Percentiles rank a stretch among this genome's conserved stretches.
Evolutionary conservation across 257 asterid species (phyloP).

Genomic region (Solanum rostratum): DNA sequence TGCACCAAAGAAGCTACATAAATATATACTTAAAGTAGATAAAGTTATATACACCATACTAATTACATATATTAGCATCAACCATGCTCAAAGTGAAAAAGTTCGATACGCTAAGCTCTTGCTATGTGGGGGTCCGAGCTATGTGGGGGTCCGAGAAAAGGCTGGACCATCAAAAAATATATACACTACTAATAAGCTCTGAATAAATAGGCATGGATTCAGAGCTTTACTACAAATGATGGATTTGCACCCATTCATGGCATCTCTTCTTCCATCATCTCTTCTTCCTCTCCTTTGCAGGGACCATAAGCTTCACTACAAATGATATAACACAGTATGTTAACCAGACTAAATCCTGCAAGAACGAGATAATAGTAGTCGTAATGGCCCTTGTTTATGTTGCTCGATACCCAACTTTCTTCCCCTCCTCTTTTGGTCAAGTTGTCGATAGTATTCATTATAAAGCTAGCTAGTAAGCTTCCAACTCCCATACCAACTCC

Average conservation of each 20-base stretch:
- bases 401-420: conserved; percentile 52
- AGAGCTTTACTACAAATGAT: no score
- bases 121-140: not conserved
- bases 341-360: not conserved
- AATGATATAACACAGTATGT: not conserved
- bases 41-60: not conserved
- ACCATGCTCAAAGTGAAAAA: not conserved
- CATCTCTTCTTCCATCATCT: not conserved
- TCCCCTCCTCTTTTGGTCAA: conserved; percentile 30
- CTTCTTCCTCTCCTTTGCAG: not conserved
- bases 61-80: not conserved
- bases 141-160: not conserved
- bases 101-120: not conserved
- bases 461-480: conserved; percentile 38
- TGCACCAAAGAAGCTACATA: not conserved
- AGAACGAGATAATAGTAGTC: conserved; percentile 41
- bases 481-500: conserved; percentile 33
- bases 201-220: not conserved
- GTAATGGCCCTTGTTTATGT: conserved; percentile 53
- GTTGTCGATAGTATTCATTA: conserved; percentile 26
- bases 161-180: not conserved
- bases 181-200: not conserved
- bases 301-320: not conserved
- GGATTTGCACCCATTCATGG: not conserved
- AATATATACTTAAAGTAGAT: not conserved